Base-by-base conservation (phyloP, 345 rosid genomes). In the Durio zibethinus region DNA sequence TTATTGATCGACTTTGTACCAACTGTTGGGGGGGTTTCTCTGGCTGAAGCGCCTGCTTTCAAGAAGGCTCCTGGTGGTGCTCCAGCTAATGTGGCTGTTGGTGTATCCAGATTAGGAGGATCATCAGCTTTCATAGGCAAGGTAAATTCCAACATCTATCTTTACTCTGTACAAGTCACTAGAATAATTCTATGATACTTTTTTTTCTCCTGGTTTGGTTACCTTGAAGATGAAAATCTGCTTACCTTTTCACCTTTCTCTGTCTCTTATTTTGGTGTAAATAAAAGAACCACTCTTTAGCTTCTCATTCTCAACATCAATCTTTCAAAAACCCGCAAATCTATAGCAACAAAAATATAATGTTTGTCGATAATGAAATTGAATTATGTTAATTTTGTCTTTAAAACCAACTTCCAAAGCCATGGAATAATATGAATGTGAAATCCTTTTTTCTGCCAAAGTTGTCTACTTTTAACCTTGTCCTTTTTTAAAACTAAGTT, bases 1-100 rank as follows among this genome's bases (percentile, higher is more conserved):
- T 87, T 93, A 93, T 83, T 95, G 86, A 95, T 95, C 1, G 99
- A 95, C 83, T 95, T 95, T 77, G 98, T 95, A 5, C 98, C 99
- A 10, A 89, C 96, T 7, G 91, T 91, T 45, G 84, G 80, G 20
- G 96, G 94, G 57, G 95, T 93, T 69, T 94, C 98, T 42, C 89
- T 93, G 0, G 98, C 97, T 31, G 97, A 93, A 86, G 98, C 98
- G 78, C 94, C 96, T 12, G 94, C 94, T 77, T 95, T 95, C 88
- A 89, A 89, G 89, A 93, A 89, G 87, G 96, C 99, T 80, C 89
- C 98, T 29, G 98, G 99, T 12, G 98, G 99, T 29, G 99, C 99
- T 80, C 99, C 98, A 77, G 99, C 98, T 2, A 95, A 95, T 83
- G 99, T 95, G 74, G 98, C 99, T 31, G 99, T 95, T 76, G 92